Percentiles rank a stretch among this genome's conserved stretches.
These are phyloP conservation scores for Dysphania ambrosioides DNA, from an alignment of 148 eudicot genomes.

Conservation along the genomic window DNA sequence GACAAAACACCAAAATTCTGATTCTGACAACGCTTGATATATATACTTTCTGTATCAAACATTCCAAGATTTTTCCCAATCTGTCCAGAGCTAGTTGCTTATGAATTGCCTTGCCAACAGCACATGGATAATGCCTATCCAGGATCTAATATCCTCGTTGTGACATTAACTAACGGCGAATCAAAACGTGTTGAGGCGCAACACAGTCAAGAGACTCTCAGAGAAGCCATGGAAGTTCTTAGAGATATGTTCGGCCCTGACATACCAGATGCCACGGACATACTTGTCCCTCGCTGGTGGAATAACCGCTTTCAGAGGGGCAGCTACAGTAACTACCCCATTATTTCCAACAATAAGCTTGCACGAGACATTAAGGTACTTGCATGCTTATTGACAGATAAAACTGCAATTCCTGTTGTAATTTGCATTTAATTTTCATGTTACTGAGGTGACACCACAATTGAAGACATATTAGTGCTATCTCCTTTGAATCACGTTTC, in stretches of 20 bases:
- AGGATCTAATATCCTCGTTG: conserved; percentile 84
- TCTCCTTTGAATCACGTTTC: background rate
- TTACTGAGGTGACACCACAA: background rate
- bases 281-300: conserved; percentile 93
- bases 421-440: background rate
- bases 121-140: conserved; percentile 92
- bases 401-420: background rate
- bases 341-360: conserved; percentile 51
- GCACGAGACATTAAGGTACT: conserved; percentile 59
- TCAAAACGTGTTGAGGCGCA: conserved; percentile 84
- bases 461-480: background rate
- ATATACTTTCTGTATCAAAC: background rate
- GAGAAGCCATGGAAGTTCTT: conserved; percentile 80
- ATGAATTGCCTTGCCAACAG: conserved; percentile 43
- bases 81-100: conserved; percentile 13
- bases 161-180: conserved; percentile 74
- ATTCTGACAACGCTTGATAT: background rate
- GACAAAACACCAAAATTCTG: background rate
- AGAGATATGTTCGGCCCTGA: conserved; percentile 77
- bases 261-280: conserved; percentile 71
- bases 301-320: conserved; percentile 82
- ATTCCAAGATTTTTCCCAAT: background rate
- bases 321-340: conserved; percentile 78
- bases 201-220: conserved; percentile 63
- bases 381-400: background rate